Base-by-base conservation (phyloP, 495 filamentous ascomycete genomes). In the Daldinia loculata region DNA sequence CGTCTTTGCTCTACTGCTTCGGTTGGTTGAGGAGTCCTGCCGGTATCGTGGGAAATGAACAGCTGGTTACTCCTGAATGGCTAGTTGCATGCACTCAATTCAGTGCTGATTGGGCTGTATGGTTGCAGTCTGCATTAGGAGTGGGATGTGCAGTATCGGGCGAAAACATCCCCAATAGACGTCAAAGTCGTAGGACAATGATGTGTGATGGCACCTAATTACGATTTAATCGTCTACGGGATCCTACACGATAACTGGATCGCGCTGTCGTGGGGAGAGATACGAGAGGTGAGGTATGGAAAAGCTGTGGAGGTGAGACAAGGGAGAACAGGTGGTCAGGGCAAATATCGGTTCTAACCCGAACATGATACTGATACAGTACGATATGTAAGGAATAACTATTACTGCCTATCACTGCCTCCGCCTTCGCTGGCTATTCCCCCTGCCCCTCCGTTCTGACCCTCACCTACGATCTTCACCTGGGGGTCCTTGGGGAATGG, bases 41-140 rank as follows among this genome's bases (percentile, higher is more conserved):
- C 75, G 71, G 59, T 77, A 72, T 75, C 66, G 66, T 74, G 60
- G 66, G 69, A 72, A 75, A 48, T 63, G 74, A 72, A 71, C 75
- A 77, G 71, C 70, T 77, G 75, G 73, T 74, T 70, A 72, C 70
- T 77, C 71, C 75, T 77, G 75, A 77, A 75, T 77, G 75, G 75
- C 68, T 71, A 70, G 70, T 70, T 74, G 70, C 68, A 74, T 71
- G 74, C 62, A 70, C 61, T 63, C 65, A 51, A 61, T 67, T 56
- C 57, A 59, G 74, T 63, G 73, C 69, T 77, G 75, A 77, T 77
- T 77, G 75, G 75, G 39, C 63, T 69, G 64, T 41, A 38, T 51
- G 70, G 69, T 69, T 64, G 63, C 67, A 75, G 61, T 73, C 70
- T 77, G 75, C 75, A 75, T 77, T 74, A 77, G 75, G 66, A 70